These are phyloP conservation scores for Pseudogymnoascus sp. DNA, from an alignment of 2,329 filamentous ascomycete species.

Conservation along the genomic window DNA sequence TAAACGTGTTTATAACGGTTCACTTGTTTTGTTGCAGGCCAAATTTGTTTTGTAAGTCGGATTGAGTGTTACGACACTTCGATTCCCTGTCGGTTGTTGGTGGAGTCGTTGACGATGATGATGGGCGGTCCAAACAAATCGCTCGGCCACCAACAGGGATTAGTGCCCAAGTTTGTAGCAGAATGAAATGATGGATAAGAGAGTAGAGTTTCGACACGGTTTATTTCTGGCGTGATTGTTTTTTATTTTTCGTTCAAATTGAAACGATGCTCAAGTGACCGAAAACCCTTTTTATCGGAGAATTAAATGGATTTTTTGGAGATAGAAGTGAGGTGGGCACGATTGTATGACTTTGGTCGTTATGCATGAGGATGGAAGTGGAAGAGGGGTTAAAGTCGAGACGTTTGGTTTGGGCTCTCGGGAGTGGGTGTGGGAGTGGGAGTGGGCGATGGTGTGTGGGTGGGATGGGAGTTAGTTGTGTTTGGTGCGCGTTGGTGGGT, in stretches of 20 bases:
- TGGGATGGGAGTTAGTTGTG: neutral
- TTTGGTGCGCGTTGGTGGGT: too few relatives aligned
- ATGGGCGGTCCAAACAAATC: constrained; percentile 5
- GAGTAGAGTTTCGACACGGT: neutral
- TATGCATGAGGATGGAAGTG: constrained; percentile 4
- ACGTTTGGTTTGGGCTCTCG: neutral
- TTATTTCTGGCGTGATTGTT: neutral
- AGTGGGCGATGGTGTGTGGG: neutral
- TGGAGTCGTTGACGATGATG: constrained; percentile 5
- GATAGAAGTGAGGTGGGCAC: neutral
- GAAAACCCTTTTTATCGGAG: neutral
- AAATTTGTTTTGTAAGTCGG: constrained; percentile 1
- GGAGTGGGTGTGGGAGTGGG: neutral
- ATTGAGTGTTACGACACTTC: neutral
- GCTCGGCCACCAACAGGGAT: constrained; percentile 4
- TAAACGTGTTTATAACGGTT: neutral
- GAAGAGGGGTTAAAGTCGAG: constrained; percentile 4
- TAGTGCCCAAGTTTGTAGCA: neutral
- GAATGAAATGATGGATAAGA: constrained; percentile 1
- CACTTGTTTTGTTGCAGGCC: neutral
- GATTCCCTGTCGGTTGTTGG: constrained; percentile 6
- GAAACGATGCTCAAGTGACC: neutral
- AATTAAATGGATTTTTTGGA: neutral
- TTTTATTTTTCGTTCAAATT: neutral
- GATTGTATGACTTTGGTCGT: neutral